phyloP scores from a whole-genome alignment of 768 basidiomycete species.

The Cystofilobasidium capitatum region DNA sequence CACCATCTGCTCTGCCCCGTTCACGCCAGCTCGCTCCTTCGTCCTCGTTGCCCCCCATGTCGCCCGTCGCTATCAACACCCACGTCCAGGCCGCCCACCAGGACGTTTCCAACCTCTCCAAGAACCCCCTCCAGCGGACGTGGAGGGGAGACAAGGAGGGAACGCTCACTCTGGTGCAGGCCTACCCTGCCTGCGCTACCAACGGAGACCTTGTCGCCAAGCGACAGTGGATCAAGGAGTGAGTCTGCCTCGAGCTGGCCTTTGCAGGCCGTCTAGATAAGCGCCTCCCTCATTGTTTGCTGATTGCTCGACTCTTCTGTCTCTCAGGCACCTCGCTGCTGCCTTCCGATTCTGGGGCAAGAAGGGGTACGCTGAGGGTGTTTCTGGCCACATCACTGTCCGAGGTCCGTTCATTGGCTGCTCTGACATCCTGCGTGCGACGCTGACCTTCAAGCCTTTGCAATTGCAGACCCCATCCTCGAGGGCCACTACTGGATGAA shows the following conservation, averaged over 20 bases:
- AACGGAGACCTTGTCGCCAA: slow-evolving; percentile 27
- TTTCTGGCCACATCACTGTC: slow-evolving; percentile 9
- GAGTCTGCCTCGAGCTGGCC: slow-evolving; percentile 31
- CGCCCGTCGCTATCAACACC: too few species aligned
- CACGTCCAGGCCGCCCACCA: slow-evolving; percentile 23
- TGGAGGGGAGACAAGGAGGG: slow-evolving; percentile 29
- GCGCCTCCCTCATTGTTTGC: too few species aligned
- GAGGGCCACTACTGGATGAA: slow-evolving; percentile 30
- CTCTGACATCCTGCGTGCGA: neutral
- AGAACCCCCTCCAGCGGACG: slow-evolving; percentile 30
- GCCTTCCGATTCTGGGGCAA: slow-evolving; percentile 32
- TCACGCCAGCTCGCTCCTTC: neutral
- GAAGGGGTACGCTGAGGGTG: slow-evolving; percentile 27
- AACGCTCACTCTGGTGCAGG: slow-evolving; percentile 13
- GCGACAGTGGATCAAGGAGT: slow-evolving; percentile 30
- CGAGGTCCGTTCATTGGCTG: slow-evolving; percentile 25
- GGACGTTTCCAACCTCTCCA: slow-evolving; percentile 26
- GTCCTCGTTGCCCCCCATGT: neutral
- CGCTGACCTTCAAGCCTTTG: neutral
- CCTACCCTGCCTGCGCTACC: slow-evolving; percentile 29
- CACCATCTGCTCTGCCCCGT: neutral
- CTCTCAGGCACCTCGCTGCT: slow-evolving; percentile 29
- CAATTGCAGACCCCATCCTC: neutral
- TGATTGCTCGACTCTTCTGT: neutral
- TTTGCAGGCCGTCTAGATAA: too few species aligned